Base-by-base conservation (phyloP, 768 basidiomycete species). In the Neoboletus magnificus region DNA sequence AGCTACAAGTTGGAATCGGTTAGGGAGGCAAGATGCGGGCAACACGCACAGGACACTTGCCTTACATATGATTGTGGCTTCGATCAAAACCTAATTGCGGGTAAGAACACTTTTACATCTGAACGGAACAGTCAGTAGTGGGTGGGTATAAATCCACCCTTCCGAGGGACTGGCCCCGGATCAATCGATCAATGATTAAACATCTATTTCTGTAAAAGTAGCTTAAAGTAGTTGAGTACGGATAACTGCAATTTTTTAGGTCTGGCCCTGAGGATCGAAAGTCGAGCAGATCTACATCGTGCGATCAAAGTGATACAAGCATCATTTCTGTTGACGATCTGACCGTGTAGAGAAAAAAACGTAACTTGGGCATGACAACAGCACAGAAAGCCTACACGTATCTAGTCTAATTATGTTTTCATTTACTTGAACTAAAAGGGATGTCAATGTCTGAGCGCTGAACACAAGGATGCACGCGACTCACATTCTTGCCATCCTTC, bases 401-500 rank as follows among this genome's bases (percentile, higher is more conserved):
- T 66, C 61, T 57, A 66, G 49, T 63, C 55, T 55, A 52, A 50
- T 56, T 30, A 27, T 48, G 18, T 32, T 51, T 46, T 44, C 44
- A 9, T 44, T 57, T 44, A 67, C 45, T 67, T 67, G 64, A 69
- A 67, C 66, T 67, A 13, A 20, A 49, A 22, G 35, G 4, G 11
- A 13, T 0, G 35, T 66, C 32, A 61, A n/a, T 4, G 32, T 37
- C 15, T 10, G 22, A 29, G 16, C 18, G 13, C 5, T 9, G 5
- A n/a, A 48, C 20, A 16, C 12, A 29, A 44, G 25, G 39, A 44
- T 52, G 40, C 29, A 45, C n/a, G 52, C 25, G 16, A 82, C 91
- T 78, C 71, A 92, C 88, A 71, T 85, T 89, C 81, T 92, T 92
- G 61, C 91, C 91, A 75, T 95, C 94, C 48, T 75, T 85, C 91